These are phyloP conservation scores for Cryptosporidium canis DNA, from an alignment of 169 alveolate genomes.

Conservation along the genomic window DNA sequence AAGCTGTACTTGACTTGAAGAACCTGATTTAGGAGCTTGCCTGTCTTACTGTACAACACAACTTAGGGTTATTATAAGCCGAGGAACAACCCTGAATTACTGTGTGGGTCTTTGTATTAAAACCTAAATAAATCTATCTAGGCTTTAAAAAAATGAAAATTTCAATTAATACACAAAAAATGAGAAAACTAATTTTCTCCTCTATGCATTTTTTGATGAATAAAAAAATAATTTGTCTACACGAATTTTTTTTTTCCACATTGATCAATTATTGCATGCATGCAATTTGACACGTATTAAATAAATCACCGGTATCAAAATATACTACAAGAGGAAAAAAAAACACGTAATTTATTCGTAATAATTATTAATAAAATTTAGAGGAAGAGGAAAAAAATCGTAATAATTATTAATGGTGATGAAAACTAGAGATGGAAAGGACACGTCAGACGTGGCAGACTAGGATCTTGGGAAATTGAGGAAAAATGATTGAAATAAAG, in stretches of 20 bases:
- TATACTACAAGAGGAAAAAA: not conserved
- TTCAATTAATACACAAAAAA: not conserved
- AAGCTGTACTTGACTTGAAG: not conserved
- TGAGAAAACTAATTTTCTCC: not conserved
- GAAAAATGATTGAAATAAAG: no score
- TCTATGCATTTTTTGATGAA: not conserved
- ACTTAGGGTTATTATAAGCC: not conserved
- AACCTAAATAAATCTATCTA: not conserved
- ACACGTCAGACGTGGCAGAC: no score
- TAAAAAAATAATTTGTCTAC: not conserved
- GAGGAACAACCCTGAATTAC: not conserved
- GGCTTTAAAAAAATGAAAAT: not conserved
- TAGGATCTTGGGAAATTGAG: no score
- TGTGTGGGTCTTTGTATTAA: not conserved
- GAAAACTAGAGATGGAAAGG: no score
- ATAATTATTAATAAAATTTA: not conserved
- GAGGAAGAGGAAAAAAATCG: not conserved
- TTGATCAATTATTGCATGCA: conserved; percentile 19
- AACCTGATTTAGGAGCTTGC: not conserved
- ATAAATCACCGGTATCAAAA: not conserved
- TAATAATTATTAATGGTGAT: not conserved
- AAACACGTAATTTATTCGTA: not conserved
- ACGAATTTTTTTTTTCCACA: conserved; percentile 38
- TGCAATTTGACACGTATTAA: conserved; percentile 18
- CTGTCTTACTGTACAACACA: not conserved